Percentiles rank a stretch among this genome's conserved stretches.
These are phyloP conservation scores for Leccinellum rugosiceps DNA, from an alignment of 768 basidiomycete genomes.

Conservation along the genomic window DNA sequence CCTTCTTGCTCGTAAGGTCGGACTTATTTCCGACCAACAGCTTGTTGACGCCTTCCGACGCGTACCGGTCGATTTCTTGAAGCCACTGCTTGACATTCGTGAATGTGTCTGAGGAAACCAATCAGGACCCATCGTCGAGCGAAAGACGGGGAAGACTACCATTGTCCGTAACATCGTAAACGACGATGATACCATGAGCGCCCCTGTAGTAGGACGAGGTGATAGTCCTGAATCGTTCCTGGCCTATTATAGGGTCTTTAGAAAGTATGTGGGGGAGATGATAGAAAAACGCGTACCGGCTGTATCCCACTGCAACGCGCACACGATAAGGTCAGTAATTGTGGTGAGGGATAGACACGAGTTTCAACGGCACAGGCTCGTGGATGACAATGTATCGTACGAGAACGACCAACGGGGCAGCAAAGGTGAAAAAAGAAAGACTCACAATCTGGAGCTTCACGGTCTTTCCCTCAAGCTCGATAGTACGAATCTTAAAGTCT, in stretches of 20 bases:
- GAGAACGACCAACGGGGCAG: slow-evolving; percentile 2
- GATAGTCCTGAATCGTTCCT: slow-evolving; percentile 98
- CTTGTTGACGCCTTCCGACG: slow-evolving; percentile 98
- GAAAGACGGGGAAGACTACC: slow-evolving; percentile 40
- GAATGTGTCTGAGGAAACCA: slow-evolving; percentile 69
- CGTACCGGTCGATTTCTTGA: slow-evolving; percentile 92
- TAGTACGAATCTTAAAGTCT: slow-evolving; percentile 98
- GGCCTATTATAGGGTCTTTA: slow-evolving; percentile 50
- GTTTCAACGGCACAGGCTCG: background rate
- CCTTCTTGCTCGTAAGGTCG: slow-evolving; percentile 95
- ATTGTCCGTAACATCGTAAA: slow-evolving; percentile 98
- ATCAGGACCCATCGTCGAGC: slow-evolving; percentile 5
- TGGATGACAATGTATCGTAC: background rate
- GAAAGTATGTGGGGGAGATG: background rate
- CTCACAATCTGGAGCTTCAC: slow-evolving; percentile 98
- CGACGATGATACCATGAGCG: slow-evolving; percentile 96
- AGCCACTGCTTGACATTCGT: slow-evolving; percentile 95
- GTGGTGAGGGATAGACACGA: background rate
- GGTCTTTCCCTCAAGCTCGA: slow-evolving; percentile 97
- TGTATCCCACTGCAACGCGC: slow-evolving; percentile 77
- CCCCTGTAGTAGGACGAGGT: slow-evolving; percentile 99
- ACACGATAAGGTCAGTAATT: slow-evolving; percentile 17
- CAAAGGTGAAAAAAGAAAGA: slow-evolving; percentile 11
- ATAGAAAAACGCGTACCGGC: slow-evolving; percentile 56
- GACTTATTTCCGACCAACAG: slow-evolving; percentile 98